Evolutionary conservation across 2,329 filamentous ascomycete species (phyloP), one percentile per base, ranked within the genome.

Genomic region (Aspergillus brunneoviolaceus): DNA sequence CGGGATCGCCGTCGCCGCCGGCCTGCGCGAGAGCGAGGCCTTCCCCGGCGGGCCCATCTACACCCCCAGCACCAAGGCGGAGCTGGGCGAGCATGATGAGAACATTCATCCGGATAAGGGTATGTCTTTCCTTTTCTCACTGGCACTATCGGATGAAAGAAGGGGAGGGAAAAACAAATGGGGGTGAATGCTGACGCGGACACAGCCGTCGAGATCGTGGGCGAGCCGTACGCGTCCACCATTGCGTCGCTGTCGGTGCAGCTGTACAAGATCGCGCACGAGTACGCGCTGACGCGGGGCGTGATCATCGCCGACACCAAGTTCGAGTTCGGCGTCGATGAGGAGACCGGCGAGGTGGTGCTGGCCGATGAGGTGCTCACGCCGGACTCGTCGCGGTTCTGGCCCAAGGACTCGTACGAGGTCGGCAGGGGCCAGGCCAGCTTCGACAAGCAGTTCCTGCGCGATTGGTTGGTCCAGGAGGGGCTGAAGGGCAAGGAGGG

Each of bases 311-410:
- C 89, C 1, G 88, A 91, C 70, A 90, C 88, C 3, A 91, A 91
- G 72, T 90, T 91, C 72, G 88, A 91, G 77, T 94, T 92, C 70
- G 89, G 87, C 1, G 79, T 90, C 19, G 87, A 89, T 66, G 81
- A 85, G 63, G 82, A 78, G 59, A 87, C 85, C 2, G 82, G 86
- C 62, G 85, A 90, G 69, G 83, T 95, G 7, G 85, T 92, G 39
- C 81, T 94, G 55, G 86, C 92, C 4, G 92, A 96, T 71, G 92
- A 96, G 79, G 91, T 96, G 23, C 79, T 96, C 61, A 96, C 92
- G 7, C 92, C 92, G 2, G 89, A 92, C 74, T 89, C 85, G 57
- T 94, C 89, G 54, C 85, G 93, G 16, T 96, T 96, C 82, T 98
- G 94, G 93, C 87, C 88, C 0, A 85, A 84, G 64, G 87, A 87